These are phyloP conservation scores for Leccinum ochraceum DNA, from an alignment of 768 basidiomycete species.

Conservation along the genomic window DNA sequence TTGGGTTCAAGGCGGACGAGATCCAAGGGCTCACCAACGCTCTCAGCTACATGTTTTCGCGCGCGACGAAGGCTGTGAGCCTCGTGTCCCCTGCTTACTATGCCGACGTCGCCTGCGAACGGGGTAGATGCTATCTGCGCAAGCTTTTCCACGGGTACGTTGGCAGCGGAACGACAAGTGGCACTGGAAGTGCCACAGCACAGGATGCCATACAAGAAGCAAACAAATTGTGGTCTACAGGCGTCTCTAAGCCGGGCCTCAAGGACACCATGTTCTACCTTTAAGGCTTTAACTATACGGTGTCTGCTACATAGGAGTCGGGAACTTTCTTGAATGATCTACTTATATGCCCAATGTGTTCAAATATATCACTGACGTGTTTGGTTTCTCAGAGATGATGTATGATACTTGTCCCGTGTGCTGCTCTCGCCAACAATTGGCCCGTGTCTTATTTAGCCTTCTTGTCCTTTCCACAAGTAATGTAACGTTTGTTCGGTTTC, in stretches of 20 bases:
- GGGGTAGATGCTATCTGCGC: constrained; percentile 53
- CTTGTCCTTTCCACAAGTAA: not conserved
- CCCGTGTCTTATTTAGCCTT: not conserved
- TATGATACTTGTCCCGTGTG: not conserved
- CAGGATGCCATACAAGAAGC: constrained; percentile 59
- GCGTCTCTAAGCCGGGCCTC: constrained; percentile 48
- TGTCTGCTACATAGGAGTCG: not conserved
- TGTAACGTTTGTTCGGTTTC: not conserved
- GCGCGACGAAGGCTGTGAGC: constrained; percentile 52
- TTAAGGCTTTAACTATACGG: constrained; percentile 28
- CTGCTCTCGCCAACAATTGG: not conserved
- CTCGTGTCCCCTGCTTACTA: constrained; percentile 41
- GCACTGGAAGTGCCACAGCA: constrained; percentile 41
- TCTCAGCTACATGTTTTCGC: constrained; percentile 56
- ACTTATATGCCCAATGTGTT: not conserved
- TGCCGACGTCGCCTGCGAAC: constrained; percentile 53
- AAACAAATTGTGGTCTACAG: constrained; percentile 50
- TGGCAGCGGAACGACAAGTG: constrained; percentile 28
- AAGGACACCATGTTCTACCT: constrained; percentile 80
- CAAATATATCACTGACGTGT: not conserved
- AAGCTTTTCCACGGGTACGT: constrained; percentile 44
- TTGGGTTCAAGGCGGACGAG: constrained; percentile 47
- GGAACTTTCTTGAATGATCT: not conserved
- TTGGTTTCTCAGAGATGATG: constrained; percentile 1
- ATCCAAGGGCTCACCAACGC: constrained; percentile 57